A percentile compares a stretch with the other conserved stretches of the same genome.
Evolutionary conservation across 2,329 filamentous ascomycete genomes (phyloP).

Genomic region (Ophiognomonia clavigignenti-juglandacearum): DNA sequence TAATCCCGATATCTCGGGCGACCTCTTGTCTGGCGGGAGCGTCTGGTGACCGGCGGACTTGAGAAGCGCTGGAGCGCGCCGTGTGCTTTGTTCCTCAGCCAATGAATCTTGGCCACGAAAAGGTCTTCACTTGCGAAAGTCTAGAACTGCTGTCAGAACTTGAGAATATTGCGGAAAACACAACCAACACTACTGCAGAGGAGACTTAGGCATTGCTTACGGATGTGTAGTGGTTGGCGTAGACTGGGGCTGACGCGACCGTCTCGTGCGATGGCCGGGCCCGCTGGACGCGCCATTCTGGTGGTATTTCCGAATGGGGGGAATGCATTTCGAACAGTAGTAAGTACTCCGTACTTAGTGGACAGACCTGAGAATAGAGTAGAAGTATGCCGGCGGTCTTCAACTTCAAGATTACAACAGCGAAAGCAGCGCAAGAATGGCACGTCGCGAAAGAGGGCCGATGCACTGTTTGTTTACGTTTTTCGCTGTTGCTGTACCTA

Average conservation of each 20-base stretch:
- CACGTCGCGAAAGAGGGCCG: no score
- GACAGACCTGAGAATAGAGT: no score
- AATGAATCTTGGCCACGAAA: conserved; percentile 7
- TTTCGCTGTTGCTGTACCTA: no score
- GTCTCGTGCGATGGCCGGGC: background rate
- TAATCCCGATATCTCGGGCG: conserved; percentile 11
- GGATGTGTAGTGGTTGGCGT: conserved; percentile 13
- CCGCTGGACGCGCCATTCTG: background rate
- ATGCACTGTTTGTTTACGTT: no score
- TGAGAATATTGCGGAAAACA: background rate
- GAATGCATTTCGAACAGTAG: no score
- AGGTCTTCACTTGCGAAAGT: conserved; percentile 4
- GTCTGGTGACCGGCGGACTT: background rate
- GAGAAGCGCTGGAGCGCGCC: conserved; percentile 9
- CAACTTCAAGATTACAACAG: no score
- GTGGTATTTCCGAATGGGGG: no score
- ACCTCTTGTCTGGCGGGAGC: conserved; percentile 2
- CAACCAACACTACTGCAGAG: background rate
- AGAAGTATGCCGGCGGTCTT: no score
- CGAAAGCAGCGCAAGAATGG: no score
- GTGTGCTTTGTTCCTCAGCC: conserved; percentile 9
- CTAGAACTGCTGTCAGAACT: background rate
- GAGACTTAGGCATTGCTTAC: background rate
- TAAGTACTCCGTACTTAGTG: no score
- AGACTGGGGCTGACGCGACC: conserved; percentile 7